phyloP scores from a whole-genome alignment of 306 rosid species.

The Begonia loranthoides region DNA sequence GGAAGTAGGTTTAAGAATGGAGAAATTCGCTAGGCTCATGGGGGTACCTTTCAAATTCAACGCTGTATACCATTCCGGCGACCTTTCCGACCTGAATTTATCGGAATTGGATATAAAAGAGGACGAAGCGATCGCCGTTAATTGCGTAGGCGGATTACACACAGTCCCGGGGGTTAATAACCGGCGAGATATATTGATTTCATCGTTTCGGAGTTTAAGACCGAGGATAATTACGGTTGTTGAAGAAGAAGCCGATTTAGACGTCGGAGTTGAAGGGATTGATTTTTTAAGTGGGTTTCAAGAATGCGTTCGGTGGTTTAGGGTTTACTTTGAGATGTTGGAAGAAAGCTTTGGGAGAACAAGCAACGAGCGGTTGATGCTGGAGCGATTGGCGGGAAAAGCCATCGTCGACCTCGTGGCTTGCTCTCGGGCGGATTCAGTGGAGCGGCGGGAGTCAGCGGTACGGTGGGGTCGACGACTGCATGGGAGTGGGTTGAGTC shows the following conservation, averaged over 20 bases:
- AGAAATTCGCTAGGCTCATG: slow-evolving; percentile 85
- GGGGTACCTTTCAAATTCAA: slow-evolving; percentile 87
- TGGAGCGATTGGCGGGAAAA: slow-evolving; percentile 70
- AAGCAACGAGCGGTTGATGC: slow-evolving; percentile 59
- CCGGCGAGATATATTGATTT: slow-evolving; percentile 40
- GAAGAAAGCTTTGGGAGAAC: slow-evolving; percentile 67
- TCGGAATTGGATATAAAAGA: slow-evolving; percentile 30
- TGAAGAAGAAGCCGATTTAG: slow-evolving; percentile 83
- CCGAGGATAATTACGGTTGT: slow-evolving; percentile 73
- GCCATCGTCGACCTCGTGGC: slow-evolving; percentile 77
- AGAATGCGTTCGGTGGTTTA: slow-evolving; percentile 87
- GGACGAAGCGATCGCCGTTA: slow-evolving; percentile 72
- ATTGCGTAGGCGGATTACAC: slow-evolving; percentile 56
- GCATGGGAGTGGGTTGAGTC: slow-evolving; percentile 46
- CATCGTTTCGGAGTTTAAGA: slow-evolving; percentile 29
- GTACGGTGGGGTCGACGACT: slow-evolving; percentile 55
- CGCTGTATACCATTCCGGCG: slow-evolving; percentile 51
- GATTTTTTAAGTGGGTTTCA: slow-evolving; percentile 64
- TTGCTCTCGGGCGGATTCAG: slow-evolving; percentile 32
- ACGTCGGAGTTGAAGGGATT: slow-evolving; percentile 50
- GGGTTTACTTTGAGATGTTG: slow-evolving; percentile 81
- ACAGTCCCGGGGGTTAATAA: slow-evolving; percentile 28
- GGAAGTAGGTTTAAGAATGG: slow-evolving; percentile 74
- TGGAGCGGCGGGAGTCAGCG: slow-evolving; percentile 66
- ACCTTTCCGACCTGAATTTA: slow-evolving; percentile 49